phyloP scores from a whole-genome alignment of 2,329 filamentous ascomycete genomes.

The Catunica adiposa region DNA sequence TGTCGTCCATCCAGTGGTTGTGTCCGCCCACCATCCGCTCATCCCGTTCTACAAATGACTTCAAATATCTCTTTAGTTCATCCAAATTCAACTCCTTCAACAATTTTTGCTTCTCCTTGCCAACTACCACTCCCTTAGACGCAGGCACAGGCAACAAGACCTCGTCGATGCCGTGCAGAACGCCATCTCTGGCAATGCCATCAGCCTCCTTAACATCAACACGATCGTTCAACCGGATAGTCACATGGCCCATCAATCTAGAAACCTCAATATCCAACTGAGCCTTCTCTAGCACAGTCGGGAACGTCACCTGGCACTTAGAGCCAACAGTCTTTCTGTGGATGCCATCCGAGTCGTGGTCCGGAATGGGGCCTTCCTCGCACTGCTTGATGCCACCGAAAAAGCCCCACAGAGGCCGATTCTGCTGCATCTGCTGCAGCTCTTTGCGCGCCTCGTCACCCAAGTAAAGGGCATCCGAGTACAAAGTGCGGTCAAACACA shows the following conservation, averaged over 20 bases:
- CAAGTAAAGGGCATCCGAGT: slow-evolving; percentile 64
- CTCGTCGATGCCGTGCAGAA: slow-evolving; percentile 57
- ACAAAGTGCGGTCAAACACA: slow-evolving; percentile 56
- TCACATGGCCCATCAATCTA: slow-evolving; percentile 49
- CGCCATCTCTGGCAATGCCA: slow-evolving; percentile 59
- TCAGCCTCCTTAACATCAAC: slow-evolving; percentile 31
- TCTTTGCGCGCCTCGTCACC: slow-evolving; percentile 8
- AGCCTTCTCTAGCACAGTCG: slow-evolving; percentile 49
- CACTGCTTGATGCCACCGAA: slow-evolving; percentile 2
- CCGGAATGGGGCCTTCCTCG: slow-evolving; percentile 10
- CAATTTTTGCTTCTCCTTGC: slow-evolving; percentile 2
- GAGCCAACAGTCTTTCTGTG: slow-evolving; percentile 3
- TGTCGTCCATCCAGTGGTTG: slow-evolving; percentile 12
- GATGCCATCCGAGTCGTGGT: background rate
- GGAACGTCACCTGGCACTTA: slow-evolving; percentile 11
- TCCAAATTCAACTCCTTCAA: slow-evolving; percentile 14
- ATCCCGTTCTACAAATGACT: slow-evolving; percentile 9
- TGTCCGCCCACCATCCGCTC: slow-evolving; percentile 10
- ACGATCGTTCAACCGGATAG: slow-evolving; percentile 61
- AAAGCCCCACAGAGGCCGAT: background rate
- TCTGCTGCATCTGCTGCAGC: background rate
- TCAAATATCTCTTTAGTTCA: slow-evolving; percentile 19
- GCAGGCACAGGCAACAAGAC: slow-evolving; percentile 48
- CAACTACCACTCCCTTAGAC: background rate
- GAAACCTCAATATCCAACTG: slow-evolving; percentile 55